These are phyloP conservation scores for Orbilia oligospora DNA, from an alignment of 2,329 filamentous ascomycete species.

Conservation along the genomic window DNA sequence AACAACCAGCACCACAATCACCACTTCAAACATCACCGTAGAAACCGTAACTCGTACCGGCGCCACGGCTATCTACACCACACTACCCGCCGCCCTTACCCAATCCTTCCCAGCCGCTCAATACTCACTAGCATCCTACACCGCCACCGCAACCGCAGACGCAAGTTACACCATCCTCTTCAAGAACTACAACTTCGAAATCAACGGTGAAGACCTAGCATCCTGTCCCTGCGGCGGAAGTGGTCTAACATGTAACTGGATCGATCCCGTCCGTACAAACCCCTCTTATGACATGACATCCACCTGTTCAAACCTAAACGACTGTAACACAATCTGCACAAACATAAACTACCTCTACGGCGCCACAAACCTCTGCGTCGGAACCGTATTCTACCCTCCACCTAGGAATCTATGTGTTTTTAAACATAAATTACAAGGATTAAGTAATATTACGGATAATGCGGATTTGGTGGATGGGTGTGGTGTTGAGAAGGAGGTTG, in stretches of 20 bases:
- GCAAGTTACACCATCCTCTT: not conserved
- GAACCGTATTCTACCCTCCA: not conserved
- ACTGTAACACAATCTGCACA: not conserved
- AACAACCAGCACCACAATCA: not conserved
- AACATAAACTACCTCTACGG: constrained; percentile 10
- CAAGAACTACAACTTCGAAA: constrained; percentile 3
- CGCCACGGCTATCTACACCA: not conserved
- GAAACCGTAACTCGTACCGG: not conserved
- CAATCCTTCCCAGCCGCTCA: not conserved
- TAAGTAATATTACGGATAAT: not conserved
- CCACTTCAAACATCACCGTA: not conserved
- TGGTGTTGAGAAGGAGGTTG: not conserved
- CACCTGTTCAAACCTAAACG: not conserved
- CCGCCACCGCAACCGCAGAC: not conserved
- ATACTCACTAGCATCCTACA: not conserved
- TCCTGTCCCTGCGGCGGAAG: not conserved
- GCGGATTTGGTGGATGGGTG: not conserved
- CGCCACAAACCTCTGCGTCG: not conserved
- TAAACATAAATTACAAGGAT: not conserved
- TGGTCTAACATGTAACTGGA: not conserved
- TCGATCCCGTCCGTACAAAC: not conserved
- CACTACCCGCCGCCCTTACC: not conserved
- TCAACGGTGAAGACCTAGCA: not conserved
- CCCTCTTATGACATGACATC: not conserved
- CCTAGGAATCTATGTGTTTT: not conserved